Evolutionary conservation across 169 alveolate species (phyloP).

Genomic region (Perkinsus chesapeaki): DNA sequence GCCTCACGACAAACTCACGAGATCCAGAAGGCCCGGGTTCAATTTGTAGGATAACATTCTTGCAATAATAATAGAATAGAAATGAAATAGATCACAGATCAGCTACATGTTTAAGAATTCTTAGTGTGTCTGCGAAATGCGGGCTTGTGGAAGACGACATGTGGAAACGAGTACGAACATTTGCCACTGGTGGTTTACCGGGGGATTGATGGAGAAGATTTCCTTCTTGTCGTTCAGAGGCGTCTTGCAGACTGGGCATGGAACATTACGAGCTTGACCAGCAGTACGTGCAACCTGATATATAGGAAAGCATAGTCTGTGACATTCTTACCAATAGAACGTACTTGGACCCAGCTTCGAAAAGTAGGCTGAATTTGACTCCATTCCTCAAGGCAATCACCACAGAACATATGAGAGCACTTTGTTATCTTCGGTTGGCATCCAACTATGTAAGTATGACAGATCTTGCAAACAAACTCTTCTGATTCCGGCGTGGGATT

Average conservation of each 20-base stretch:
- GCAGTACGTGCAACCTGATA: background rate
- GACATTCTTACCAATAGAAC: no score
- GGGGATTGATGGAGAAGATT: background rate
- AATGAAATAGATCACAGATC: no score
- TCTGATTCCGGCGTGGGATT: constrained; percentile 1
- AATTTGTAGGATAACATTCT: no score
- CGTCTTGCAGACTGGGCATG: constrained; percentile 16
- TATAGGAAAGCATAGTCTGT: no score
- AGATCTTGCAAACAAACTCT: constrained; percentile 15
- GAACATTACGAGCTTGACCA: background rate
- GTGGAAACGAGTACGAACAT: no score
- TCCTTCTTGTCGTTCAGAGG: constrained; percentile 9
- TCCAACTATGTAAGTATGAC: constrained; percentile 9
- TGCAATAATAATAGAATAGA: no score
- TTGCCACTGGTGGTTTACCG: background rate
- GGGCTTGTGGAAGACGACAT: no score
- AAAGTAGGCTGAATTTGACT: background rate
- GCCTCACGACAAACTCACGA: no score
- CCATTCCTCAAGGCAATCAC: constrained; percentile 9
- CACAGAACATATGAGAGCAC: constrained; percentile 17
- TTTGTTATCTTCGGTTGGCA: constrained; percentile 3
- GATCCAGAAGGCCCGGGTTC: no score
- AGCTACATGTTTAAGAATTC: no score
- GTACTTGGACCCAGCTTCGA: background rate
- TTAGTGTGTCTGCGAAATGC: no score